phyloP scores from a whole-genome alignment of 202 grass and related monocot genomes.

The Setaria italica region DNA sequence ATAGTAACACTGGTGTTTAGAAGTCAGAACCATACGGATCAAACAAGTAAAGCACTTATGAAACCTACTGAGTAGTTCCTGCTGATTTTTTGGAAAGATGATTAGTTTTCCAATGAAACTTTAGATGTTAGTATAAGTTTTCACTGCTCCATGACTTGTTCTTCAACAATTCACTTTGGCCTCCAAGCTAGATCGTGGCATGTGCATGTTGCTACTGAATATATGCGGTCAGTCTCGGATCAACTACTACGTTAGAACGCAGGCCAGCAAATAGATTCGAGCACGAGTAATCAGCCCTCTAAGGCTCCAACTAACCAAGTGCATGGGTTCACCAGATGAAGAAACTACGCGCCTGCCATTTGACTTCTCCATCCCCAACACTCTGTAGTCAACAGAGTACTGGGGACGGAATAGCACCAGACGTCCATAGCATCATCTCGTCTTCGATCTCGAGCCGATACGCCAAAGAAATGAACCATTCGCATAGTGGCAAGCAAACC shows the following conservation, averaged over 20 bases:
- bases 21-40: too few species aligned
- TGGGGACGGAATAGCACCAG: too few species aligned
- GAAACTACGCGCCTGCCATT: background rate
- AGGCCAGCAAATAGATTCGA: background rate
- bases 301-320: background rate
- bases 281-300: constrained; percentile 11
- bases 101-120: background rate
- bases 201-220: background rate
- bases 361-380: background rate
- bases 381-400: too few species aligned
- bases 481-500: background rate
- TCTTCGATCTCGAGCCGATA: background rate
- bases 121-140: background rate
- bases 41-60: too few species aligned
- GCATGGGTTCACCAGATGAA: background rate
- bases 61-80: too few species aligned
- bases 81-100: too few species aligned
- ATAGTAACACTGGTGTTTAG: too few species aligned
- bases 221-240: background rate
- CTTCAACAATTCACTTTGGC: background rate
- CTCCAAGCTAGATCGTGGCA: background rate
- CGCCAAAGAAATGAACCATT: background rate
- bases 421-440: background rate
- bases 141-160: background rate
- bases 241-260: background rate